A percentile compares a stretch with the other conserved stretches of the same genome.
phyloP scores from a whole-genome alignment of 352 stramenopile species.

The Phytophthora pluvialis region DNA sequence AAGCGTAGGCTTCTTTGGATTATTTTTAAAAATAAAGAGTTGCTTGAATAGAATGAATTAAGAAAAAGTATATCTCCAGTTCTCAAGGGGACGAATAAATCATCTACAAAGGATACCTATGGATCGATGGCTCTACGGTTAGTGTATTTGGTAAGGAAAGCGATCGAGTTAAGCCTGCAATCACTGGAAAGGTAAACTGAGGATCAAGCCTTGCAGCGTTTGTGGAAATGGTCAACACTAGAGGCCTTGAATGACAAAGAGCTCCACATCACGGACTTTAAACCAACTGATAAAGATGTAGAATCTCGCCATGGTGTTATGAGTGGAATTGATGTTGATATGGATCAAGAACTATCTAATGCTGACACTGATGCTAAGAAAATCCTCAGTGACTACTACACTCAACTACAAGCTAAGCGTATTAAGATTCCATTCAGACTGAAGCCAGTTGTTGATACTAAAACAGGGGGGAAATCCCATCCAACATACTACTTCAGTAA shows the following conservation, averaged over 20 bases:
- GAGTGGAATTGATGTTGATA: conserved; percentile 19
- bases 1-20: conserved; percentile 12
- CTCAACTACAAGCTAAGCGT: neutral
- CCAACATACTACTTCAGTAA: conserved; percentile 1
- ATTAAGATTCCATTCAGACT: neutral
- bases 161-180: conserved; percentile 4
- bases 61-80: conserved; percentile 11
- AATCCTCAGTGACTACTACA: no score
- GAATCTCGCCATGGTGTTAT: conserved; percentile 7
- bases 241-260: conserved; percentile 10
- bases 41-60: conserved; percentile 20
- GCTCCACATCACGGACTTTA: no score
- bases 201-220: conserved; percentile 16
- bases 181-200: conserved; percentile 16
- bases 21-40: conserved; percentile 14
- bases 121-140: no score
- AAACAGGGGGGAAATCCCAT: neutral
- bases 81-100: conserved; percentile 13
- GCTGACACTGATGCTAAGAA: neutral
- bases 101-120: conserved; percentile 10
- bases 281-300: conserved; percentile 9
- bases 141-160: conserved; percentile 11
- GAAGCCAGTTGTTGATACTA: neutral
- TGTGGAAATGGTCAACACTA: conserved; percentile 14
- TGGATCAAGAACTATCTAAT: conserved; percentile 13